Conservation (phyloP, 2,329 filamentous ascomycete genomes). For the Xylariaceae sp. region DNA sequence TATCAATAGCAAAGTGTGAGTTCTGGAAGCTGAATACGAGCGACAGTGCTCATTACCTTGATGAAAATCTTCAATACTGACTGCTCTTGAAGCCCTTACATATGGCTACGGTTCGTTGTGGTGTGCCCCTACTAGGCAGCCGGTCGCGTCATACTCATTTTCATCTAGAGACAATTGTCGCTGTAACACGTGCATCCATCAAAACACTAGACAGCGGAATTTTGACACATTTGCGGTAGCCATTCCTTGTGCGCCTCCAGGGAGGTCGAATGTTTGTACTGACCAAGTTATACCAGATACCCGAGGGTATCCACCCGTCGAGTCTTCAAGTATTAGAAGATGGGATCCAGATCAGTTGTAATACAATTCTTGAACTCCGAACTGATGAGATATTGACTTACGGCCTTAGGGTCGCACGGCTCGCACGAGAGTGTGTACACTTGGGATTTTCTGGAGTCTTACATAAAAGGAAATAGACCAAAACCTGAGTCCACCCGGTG, state of each 20-base stretch:
- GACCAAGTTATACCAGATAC: conserved; percentile 30
- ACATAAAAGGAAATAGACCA: conserved; percentile 35
- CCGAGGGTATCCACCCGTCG: conserved; percentile 34
- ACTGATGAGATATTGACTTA: conserved; percentile 8
- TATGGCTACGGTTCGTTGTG: conserved; percentile 35
- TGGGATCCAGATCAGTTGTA: conserved; percentile 49
- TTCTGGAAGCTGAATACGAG: not conserved
- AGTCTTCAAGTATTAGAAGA: conserved; percentile 31
- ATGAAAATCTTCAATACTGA: not conserved
- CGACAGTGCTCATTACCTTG: not conserved
- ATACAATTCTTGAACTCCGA: not conserved
- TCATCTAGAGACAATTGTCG: conserved; percentile 65
- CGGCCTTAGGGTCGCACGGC: conserved; percentile 52
- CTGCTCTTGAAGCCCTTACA: conserved; percentile 31
- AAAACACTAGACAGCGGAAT: conserved; percentile 64
- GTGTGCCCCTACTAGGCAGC: not conserved
- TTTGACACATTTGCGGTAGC: conserved; percentile 64
- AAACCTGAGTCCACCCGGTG: conserved; percentile 33
- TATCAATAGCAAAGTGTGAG: conserved; percentile 13
- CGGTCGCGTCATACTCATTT: conserved; percentile 13
- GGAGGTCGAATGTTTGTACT: conserved; percentile 4
- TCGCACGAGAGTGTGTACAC: conserved; percentile 64
- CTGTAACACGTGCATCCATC: conserved; percentile 63
- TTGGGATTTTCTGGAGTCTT: conserved; percentile 56
- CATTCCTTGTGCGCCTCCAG: conserved; percentile 5